Evolutionary conservation across 2,329 filamentous ascomycete genomes (phyloP).

Genomic region (Metarhizium sp.): DNA sequence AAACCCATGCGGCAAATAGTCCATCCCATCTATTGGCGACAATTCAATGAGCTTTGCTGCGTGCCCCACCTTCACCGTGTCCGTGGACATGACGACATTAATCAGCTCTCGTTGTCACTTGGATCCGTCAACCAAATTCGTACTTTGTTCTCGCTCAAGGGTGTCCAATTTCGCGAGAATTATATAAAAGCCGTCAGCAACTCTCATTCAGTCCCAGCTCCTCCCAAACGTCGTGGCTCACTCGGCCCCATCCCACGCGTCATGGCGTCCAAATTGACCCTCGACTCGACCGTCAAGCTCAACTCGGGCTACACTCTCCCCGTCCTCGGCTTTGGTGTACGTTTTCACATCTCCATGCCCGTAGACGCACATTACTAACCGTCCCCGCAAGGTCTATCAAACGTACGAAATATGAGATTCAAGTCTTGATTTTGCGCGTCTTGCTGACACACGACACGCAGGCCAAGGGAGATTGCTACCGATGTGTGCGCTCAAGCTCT

Average conservation of each 20-base stretch:
- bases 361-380: constrained; percentile 1
- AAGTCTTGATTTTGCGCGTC: background rate
- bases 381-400: constrained; percentile 36
- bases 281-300: constrained; percentile 41
- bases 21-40: no score
- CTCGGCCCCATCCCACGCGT: constrained; percentile 13
- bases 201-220: constrained; percentile 3
- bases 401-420: constrained; percentile 27
- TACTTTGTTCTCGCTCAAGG: no score
- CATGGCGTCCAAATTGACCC: constrained; percentile 36
- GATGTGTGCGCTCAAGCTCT: constrained; percentile 36
- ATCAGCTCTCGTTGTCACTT: no score
- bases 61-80: no score
- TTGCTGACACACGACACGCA: constrained; percentile 5
- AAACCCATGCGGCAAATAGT: background rate
- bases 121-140: no score
- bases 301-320: constrained; percentile 46
- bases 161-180: no score
- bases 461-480: constrained; percentile 19
- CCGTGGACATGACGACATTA: no score
- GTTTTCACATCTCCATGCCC: constrained; percentile 12
- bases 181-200: background rate
- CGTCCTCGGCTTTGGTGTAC: constrained; percentile 43
- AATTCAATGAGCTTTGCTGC: no score
- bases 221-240: background rate